A percentile compares a stretch with the other conserved stretches of the same genome.
Evolutionary conservation across 1,284 basidiomycete species (phyloP).

Genomic region (Malassezia psittaci): DNA sequence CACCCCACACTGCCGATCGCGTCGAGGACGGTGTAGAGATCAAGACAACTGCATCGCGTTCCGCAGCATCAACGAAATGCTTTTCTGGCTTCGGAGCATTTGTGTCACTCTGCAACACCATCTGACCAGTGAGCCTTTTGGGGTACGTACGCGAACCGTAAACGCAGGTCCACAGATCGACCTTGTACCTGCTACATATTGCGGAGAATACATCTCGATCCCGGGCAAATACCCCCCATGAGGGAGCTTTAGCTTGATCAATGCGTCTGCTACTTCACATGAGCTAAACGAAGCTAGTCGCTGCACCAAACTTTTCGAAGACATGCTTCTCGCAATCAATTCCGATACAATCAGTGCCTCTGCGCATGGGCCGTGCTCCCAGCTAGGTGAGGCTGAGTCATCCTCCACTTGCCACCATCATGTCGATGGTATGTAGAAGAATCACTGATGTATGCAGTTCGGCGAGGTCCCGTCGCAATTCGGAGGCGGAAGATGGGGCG

Average conservation of each 20-base stretch:
- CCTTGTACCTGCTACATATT: constrained; percentile 12
- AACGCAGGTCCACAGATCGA: constrained; percentile 64
- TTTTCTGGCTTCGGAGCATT: constrained; percentile 59
- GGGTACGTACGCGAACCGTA: constrained; percentile 60
- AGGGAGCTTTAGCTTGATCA: constrained; percentile 67
- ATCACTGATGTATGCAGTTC: constrained; percentile 3
- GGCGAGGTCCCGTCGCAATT: constrained; percentile 1
- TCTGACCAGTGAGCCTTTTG: constrained; percentile 38
- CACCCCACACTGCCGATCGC: constrained; percentile 82
- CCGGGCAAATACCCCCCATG: constrained; percentile 76
- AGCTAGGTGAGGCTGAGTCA: not conserved
- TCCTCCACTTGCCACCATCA: not conserved
- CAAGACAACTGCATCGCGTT: constrained; percentile 61
- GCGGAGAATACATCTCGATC: constrained; percentile 58
- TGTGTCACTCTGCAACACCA: constrained; percentile 61
- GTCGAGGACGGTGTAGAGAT: constrained; percentile 61
- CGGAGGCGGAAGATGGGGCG: constrained; percentile 12
- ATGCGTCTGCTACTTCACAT: constrained; percentile 60
- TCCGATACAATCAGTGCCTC: not conserved
- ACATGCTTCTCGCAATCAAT: not conserved
- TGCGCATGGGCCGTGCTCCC: not conserved
- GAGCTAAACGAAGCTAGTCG: constrained; percentile 9
- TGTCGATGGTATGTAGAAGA: constrained; percentile 12
- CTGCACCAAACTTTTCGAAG: not conserved
- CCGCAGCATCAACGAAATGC: constrained; percentile 76